Evolutionary conservation across 208 protist species (phyloP), one percentile per base, ranked within the genome.

Genomic region (Wallacemonas sp.): DNA sequence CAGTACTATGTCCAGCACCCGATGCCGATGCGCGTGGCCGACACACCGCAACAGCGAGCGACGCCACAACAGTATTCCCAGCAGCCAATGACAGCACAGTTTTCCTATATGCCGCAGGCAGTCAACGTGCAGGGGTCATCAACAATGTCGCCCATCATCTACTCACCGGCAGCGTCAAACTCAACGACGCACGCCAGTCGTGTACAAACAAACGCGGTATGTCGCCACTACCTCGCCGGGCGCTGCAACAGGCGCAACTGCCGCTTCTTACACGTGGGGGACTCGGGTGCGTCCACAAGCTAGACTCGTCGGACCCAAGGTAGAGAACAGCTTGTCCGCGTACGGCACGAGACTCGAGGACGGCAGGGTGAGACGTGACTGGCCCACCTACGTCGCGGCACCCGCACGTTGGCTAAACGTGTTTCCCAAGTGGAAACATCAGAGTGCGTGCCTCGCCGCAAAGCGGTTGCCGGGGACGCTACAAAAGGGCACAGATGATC

Each of bases 221-320:
- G 81, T 64, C 73, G 78, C 3, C 81, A 88, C 69, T 84, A 70
- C 54, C 33, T 88, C 15, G 75, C 71, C n/a, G 79, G 81, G 8
- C 76, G 81, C 26, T 88, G 81, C 62, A 88, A 88, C 39, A 77
- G 81, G 19, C 73, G 81, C 41, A 88, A 88, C 60, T 88, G 81
- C 38, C 81, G 81, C 57, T 88, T 88, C 39, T 68, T 76, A 12
- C 81, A 88, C 55, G 33, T 53, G 1, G 26, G 48, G 17, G 37
- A 27, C 17, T 2, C 52, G 13, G 36, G 32, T 4, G 15, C 1
- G 24, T 8, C 33, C 15, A 48, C 37, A 41, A 46, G 41, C 22
- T 27, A 53, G n/a, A 12, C n/a, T n/a, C n/a, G n/a, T n/a, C n/a
- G n/a, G n/a, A n/a, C n/a, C n/a, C n/a, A n/a, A n/a, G n/a, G n/a